Base-by-base conservation (phyloP, 1,139 yeast genomes). In the Kodamaea sp. region DNA sequence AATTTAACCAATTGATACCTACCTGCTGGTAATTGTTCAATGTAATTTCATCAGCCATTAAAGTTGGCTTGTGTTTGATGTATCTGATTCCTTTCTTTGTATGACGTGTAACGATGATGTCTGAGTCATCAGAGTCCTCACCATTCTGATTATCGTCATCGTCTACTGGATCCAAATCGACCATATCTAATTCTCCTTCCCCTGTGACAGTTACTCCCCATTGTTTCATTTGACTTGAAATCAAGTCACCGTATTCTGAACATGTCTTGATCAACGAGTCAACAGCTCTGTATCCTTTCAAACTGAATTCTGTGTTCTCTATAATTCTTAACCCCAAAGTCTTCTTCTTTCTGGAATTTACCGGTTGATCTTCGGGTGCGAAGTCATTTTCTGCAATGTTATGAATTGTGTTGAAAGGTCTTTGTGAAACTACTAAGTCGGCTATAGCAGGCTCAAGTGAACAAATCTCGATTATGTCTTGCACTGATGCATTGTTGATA, bases 11-110 rank as follows among this genome's bases (percentile, higher is more conserved):
- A 57, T 92, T 92, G 36, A 94, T 67, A 32, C 99, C 99, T 13
- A 92, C 95, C 51, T 89, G 92, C 65, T 92, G 98, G 57, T 92
- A 92, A 51, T 80, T 82, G 53, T 92, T 92, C 48, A 92, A 68
- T 26, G 76, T 77, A 20, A 87, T 70, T 15, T 78, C 85, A 0
- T 70, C 70, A 0, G 86, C 69, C 41, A 92, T 60, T 28, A 83
- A 61, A 9, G 63, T 56, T 4, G 98, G 98, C 52, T 87, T 83
- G 31, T 76, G 79, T 29, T 71, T 78, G 59, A 88, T 77, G 56
- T 83, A 92, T 31, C 47, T 40, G 27, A 65, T 48, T 1, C 63
- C 57, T 38, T 48, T 55, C 22, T 49, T 50, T 38, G 50, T 52
- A n/a, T 26, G 33, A 4, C 27, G 37, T 14, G 29, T 32, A 7